phyloP scores from a whole-genome alignment of 2,329 filamentous ascomycete genomes.

The Sphaerulina musiva region DNA sequence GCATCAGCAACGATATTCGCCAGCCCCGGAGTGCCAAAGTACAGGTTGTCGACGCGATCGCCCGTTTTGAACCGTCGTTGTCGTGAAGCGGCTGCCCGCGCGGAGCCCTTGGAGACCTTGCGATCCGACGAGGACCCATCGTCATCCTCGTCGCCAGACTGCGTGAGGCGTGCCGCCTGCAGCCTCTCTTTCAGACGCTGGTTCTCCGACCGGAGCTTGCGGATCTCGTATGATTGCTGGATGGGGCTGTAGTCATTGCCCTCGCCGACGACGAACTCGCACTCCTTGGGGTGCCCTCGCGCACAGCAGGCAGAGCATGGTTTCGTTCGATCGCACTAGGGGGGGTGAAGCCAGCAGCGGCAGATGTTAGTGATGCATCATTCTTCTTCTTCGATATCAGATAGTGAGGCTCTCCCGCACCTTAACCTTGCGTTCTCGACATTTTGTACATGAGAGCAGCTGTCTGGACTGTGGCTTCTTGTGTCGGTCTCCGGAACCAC shows the following conservation, averaged over 20 bases:
- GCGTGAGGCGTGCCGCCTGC: conserved; percentile 27
- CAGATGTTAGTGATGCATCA: conserved; percentile 10
- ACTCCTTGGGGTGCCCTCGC: conserved; percentile 43
- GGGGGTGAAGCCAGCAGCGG: too few relatives aligned
- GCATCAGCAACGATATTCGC: conserved; percentile 45
- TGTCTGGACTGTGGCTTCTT: conserved; percentile 40
- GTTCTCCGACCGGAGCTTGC: conserved; percentile 43
- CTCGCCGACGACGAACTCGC: conserved; percentile 42
- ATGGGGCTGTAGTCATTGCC: conserved; percentile 43
- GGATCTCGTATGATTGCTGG: conserved; percentile 44
- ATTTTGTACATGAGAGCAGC: conserved; percentile 45
- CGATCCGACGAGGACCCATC: conserved; percentile 28
- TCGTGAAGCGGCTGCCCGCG: conserved; percentile 23
- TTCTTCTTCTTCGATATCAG: not conserved
- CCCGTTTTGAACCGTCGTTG: conserved; percentile 35
- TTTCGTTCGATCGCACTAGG: conserved; percentile 46
- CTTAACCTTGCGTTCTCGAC: conserved; percentile 46
- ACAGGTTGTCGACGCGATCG: conserved; percentile 42
- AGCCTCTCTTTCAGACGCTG: conserved; percentile 40
- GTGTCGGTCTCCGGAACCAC: conserved; percentile 30
- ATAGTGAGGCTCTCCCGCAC: conserved; percentile 26
- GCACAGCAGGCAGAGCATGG: conserved; percentile 46
- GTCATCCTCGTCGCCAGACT: conserved; percentile 37
- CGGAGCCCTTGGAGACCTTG: conserved; percentile 20
- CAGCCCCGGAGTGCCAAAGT: conserved; percentile 46